Base-by-base conservation (phyloP, 2,329 filamentous ascomycete genomes). In the Clarireedia monteithiana region DNA sequence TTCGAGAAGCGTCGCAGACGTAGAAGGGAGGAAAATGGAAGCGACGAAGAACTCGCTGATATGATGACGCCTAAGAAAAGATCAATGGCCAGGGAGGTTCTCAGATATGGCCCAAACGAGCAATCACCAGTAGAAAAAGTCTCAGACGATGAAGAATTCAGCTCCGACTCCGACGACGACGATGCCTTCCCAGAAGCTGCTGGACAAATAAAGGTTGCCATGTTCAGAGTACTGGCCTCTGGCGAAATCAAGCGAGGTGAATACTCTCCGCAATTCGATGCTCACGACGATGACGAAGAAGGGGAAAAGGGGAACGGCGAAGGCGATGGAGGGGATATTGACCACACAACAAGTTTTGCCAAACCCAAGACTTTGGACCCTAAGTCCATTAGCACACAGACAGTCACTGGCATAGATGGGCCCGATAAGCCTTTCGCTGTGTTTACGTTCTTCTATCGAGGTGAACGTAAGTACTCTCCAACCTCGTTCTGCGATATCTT, bases 241-340 rank as follows among this genome's bases (percentile, higher is more conserved):
- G 94, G 94, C 14, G 94, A 97, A 71, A 95, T 99, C 69, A 97
- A 96, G 74, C 89, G 91, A 68, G 94, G 94, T 60, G 94, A 99
- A 72, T 99, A 97, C 72, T 96, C 91, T 1, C 94, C 94, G 12
- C 94, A 97, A 67, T 97, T 97, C 62, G 91, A 96, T 70, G 92
- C 92, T 2, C 90, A 97, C 66, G 94, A 97, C 67, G 92, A 96
- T 60, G 91, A 96, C 60, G 71, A 78, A 27, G 73, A 69, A 38
- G 73, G 69, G 39, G 73, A 74, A 48, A 77, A 80, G 57, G 76
- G 76, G 42, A 74, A 73, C 15, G 71, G 69, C 6, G 80, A 77
- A 50, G 54, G 36, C 10, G 77, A 78, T 58, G 88, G 91, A 64
- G 87, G 84, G 42, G 90, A 96, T 67, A 82, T 96, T 56, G 94